Base-by-base conservation (phyloP, 139 green algal genomes). In the Trebouxia sp. region DNA sequence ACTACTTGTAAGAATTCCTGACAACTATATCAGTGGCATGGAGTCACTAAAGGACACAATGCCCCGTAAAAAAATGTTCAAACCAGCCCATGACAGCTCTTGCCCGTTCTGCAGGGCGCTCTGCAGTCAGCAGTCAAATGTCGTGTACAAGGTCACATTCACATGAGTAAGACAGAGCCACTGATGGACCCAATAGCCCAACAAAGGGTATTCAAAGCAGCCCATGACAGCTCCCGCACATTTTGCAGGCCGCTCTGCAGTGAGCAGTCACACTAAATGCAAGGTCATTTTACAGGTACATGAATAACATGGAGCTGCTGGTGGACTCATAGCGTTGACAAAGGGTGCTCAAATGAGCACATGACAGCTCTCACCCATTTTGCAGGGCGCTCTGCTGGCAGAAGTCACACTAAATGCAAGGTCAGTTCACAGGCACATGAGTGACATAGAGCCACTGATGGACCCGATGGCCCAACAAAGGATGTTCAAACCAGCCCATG, bases 381-480 rank as follows among this genome's bases (percentile, higher is more conserved):
- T 53, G 47, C 15, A 53, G 47, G 14, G 15, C 14, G 47, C 14
- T 26, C 2, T 53, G 47, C 47, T 26, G 20, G 47, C 47, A 53
- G 20, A 17, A 14, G n/a, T n/a, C n/a, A n/a, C n/a, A 4, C 20
- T 17, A 14, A 14, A 1, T 53, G 47, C 15, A 17, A n/a, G n/a
- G n/a, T 17, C 15, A 53, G 47, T 26, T 3, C 47, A 53, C 14
- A 14, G 20, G 15, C 47, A 2, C 47, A 10, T 53, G 3, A 53
- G 47, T 6, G 3, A 53, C 14, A 53, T n/a, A n/a, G 87, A 95
- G 37, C 96, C 95, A n/a, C 87, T 94, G 81, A 99, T 98, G 66
- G 89, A 96, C 65, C 97, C 97, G 38, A 99, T 98, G 15, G 97
- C 97, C 97, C 97, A 99, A 89, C 97, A 99, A 70, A 99, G 93